These are phyloP conservation scores for Phytophthora fragariae DNA, from an alignment of 352 stramenopile species.

Conservation along the genomic window DNA sequence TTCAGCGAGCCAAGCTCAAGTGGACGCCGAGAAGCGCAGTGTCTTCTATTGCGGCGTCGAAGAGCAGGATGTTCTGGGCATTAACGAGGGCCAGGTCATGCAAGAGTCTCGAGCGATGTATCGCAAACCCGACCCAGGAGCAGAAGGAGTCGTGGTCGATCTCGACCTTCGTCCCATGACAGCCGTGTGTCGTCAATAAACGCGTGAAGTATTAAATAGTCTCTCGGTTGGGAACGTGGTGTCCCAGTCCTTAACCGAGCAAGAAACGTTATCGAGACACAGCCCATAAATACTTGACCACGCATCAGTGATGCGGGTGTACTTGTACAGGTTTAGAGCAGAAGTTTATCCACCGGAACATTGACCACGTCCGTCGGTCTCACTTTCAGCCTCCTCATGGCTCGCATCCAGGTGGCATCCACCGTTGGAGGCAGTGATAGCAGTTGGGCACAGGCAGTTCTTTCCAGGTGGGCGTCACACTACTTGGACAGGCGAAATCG, in stretches of 20 bases:
- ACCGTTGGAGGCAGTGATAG: not conserved
- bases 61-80: slow-evolving; percentile 90
- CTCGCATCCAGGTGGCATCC: slow-evolving; percentile 12
- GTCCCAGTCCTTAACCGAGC: no score
- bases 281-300: slow-evolving; percentile 1
- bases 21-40: slow-evolving; percentile 72
- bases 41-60: slow-evolving; percentile 78
- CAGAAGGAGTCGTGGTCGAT: slow-evolving; percentile 79
- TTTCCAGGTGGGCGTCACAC: slow-evolving; percentile 13
- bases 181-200: slow-evolving; percentile 65
- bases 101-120: slow-evolving; percentile 87
- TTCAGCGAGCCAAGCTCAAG: slow-evolving; percentile 64
- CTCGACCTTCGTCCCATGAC: slow-evolving; percentile 72
- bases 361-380: no score
- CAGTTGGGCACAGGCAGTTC: not conserved
- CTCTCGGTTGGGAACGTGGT: no score
- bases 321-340: no score
- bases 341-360: no score
- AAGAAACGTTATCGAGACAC: not conserved
- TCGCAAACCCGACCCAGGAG: slow-evolving; percentile 72
- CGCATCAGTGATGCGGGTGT: not conserved
- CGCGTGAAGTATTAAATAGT: not conserved
- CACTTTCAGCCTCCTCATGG: slow-evolving; percentile 1
- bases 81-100: slow-evolving; percentile 91
- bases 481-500: slow-evolving; percentile 10